Conservation (phyloP, 2,329 filamentous ascomycete genomes). For the Curvularia eragrostidis region DNA sequence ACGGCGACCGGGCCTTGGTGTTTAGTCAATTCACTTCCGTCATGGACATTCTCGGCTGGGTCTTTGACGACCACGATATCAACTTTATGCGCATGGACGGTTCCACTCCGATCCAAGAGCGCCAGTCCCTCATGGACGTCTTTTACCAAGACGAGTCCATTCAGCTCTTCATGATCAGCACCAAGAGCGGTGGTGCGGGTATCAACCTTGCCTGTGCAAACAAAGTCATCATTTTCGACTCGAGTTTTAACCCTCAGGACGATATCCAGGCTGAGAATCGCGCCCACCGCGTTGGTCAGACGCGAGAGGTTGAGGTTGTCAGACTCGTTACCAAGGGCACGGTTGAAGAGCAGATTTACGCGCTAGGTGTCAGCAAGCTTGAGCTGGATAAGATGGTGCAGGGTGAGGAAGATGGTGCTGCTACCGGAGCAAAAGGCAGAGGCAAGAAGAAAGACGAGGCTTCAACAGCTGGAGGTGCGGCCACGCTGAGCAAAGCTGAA, state of each 20-base stretch:
- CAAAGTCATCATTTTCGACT: constrained; percentile 97
- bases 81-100: constrained; percentile 88
- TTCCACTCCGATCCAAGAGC: constrained; percentile 77
- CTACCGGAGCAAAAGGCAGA: constrained; percentile 2
- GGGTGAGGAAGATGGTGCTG: constrained; percentile 61
- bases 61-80: constrained; percentile 75
- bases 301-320: constrained; percentile 86
- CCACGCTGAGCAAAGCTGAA: constrained; percentile 46
- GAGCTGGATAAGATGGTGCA: constrained; percentile 80
- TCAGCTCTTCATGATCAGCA: constrained; percentile 90
- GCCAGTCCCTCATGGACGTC: constrained; percentile 86
- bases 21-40: constrained; percentile 95
- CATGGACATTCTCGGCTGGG: constrained; percentile 86
- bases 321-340: constrained; percentile 80
- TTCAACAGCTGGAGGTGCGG: constrained; percentile 24
- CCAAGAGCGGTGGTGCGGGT: constrained; percentile 92
- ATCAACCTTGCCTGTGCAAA: constrained; percentile 96
- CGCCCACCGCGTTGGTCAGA: constrained; percentile 93
- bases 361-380: constrained; percentile 89
- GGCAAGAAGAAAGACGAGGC: constrained; percentile 30
- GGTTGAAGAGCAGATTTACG: constrained; percentile 92
- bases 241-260: constrained; percentile 96
- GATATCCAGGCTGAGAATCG: constrained; percentile 98
- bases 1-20: constrained; percentile 85
- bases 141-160: constrained; percentile 80